Evolutionary conservation across 768 basidiomycete species (phyloP).

Genomic region (Austroboletus festivus): DNA sequence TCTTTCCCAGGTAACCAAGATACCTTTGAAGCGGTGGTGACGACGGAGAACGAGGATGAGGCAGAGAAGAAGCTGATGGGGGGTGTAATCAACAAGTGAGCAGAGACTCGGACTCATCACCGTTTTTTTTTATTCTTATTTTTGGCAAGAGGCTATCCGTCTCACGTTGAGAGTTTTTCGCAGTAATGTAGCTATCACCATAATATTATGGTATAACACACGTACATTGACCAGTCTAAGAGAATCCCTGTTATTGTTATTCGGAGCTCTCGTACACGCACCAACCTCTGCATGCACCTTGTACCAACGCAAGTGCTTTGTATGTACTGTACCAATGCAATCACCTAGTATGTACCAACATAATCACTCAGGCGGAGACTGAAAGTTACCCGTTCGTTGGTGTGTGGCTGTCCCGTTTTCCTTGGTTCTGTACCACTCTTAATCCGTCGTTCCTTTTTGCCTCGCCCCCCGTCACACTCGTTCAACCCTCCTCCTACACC

Average conservation of each 20-base stretch:
- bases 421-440: slow-evolving; percentile 6
- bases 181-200: not conserved
- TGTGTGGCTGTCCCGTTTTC: slow-evolving; percentile 5
- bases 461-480: slow-evolving; percentile 9
- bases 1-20: slow-evolving; percentile 42
- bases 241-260: too few species aligned
- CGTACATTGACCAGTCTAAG: not conserved
- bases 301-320: too few species aligned
- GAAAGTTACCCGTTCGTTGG: slow-evolving; percentile 9
- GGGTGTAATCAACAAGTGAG: slow-evolving; percentile 17
- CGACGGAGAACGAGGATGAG: slow-evolving; percentile 20
- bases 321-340: too few species aligned
- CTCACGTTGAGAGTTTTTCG: not conserved
- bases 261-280: too few species aligned
- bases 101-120: not conserved
- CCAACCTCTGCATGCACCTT: too few species aligned
- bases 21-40: slow-evolving; percentile 28
- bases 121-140: slow-evolving; percentile 1
- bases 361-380: slow-evolving; percentile 32
- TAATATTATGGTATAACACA: too few species aligned
- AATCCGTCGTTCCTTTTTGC: slow-evolving; percentile 28
- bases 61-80: slow-evolving; percentile 25
- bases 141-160: slow-evolving; percentile 10
- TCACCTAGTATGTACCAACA: too few species aligned
- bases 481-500: slow-evolving; percentile 6